Percentiles rank a stretch among this genome's conserved stretches.
Conservation (phyloP, 2,329 filamentous ascomycete species). For the Alternaria infectoria region DNA sequence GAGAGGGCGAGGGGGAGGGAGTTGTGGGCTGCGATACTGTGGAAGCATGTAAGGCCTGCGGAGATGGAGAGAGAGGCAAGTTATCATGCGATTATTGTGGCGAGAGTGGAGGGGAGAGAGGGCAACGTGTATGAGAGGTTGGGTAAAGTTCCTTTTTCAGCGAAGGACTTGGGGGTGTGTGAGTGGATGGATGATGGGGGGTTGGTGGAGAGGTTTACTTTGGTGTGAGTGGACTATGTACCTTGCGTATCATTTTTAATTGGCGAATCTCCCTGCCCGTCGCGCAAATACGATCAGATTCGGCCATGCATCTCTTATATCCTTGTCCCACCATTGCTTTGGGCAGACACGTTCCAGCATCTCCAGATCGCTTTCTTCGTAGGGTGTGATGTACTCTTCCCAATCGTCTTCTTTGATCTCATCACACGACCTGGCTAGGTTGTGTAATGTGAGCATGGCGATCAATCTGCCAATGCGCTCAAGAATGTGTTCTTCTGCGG, state of each 20-base stretch:
- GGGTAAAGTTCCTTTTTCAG: neutral
- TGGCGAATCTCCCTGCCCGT: neutral
- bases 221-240: neutral
- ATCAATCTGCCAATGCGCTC: neutral
- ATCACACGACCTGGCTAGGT: neutral
- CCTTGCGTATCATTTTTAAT: neutral
- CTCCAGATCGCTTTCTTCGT: neutral
- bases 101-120: neutral
- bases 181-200: neutral
- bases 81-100: neutral
- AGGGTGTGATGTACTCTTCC: neutral
- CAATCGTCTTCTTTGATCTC: neutral
- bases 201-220: neutral
- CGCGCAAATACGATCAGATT: neutral
- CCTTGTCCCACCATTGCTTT: neutral
- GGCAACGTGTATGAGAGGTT: neutral
- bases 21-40: neutral
- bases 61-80: neutral
- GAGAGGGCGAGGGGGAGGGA: neutral
- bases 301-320: neutral
- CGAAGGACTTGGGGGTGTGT: neutral
- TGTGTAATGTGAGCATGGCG: neutral
- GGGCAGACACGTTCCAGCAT: neutral
- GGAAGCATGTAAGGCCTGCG: neutral
- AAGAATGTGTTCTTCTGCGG: neutral